These are phyloP conservation scores for Lachnellula arida DNA, from an alignment of 2,329 filamentous ascomycete species.

Conservation along the genomic window DNA sequence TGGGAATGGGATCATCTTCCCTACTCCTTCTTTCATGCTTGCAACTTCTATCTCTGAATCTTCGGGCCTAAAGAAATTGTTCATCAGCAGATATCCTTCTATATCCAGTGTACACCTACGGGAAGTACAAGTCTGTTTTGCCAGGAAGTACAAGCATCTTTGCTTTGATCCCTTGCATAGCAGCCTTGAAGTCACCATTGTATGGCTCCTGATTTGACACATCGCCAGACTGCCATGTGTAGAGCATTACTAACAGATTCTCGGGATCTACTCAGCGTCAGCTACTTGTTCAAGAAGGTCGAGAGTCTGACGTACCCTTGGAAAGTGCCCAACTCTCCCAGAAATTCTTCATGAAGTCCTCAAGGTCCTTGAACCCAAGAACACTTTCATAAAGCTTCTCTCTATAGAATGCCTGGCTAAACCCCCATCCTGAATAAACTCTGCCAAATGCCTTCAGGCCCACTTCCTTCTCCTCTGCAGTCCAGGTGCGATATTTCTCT, in stretches of 20 bases:
- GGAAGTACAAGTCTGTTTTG: conserved; percentile 77
- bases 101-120: conserved; percentile 39
- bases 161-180: conserved; percentile 66
- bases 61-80: conserved; percentile 51
- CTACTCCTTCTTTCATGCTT: conserved; percentile 55
- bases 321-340: conserved; percentile 72
- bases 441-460: conserved; percentile 68
- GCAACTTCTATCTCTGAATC: conserved; percentile 70
- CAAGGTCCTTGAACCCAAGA: conserved; percentile 62
- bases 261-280: conserved; percentile 53
- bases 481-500: conserved; percentile 45
- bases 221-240: conserved; percentile 75
- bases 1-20: conserved; percentile 49
- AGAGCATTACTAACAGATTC: conserved; percentile 69
- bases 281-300: neutral
- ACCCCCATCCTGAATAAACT: conserved; percentile 78
- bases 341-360: conserved; percentile 69
- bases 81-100: conserved; percentile 2
- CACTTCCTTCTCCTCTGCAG: conserved; percentile 45
- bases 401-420: conserved; percentile 74
- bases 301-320: conserved; percentile 44
- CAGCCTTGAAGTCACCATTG: conserved; percentile 58
- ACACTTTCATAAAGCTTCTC: conserved; percentile 60
- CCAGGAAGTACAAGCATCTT: conserved; percentile 66
- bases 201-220: conserved; percentile 65